Base-by-base conservation (phyloP, 139 green algal species). In the Coelastrella sp. region DNA sequence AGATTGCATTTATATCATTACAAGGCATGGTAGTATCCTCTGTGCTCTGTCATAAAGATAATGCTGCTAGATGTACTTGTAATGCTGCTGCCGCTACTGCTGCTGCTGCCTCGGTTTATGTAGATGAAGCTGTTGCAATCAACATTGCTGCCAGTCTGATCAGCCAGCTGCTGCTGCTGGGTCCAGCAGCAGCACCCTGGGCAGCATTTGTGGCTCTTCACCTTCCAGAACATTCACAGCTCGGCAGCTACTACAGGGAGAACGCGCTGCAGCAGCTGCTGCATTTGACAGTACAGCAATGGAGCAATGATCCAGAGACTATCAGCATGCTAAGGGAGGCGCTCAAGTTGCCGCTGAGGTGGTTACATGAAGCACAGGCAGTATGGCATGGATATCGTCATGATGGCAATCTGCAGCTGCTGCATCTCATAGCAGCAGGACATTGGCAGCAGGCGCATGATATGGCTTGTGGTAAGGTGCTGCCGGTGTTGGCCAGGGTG, bases 171-270 rank as follows among this genome's bases (percentile, higher is more conserved):
- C 88, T 90, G 84, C 45, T 81, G 15, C 60, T 89, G 30, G 91
- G 88, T 4, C 73, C 73, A 87, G 15, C 80, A 94, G 88, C 74
- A 71, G 7, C 30, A 23, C 77, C 93, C 34, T 97, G 95, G 95
- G 91, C 89, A 2, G 40, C 96, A 0, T 98, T 95, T 71, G 94
- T 95, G 9, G 95, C 95, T 8, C 85, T 94, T 74, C 91, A 94
- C 80, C 75, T 98, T 3, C 89, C 92, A 0, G 87, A 93, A 57
- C 50, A 77, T 40, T 66, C 67, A 34, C 35, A 30, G 3, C 6
- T 30, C 9, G 43, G 51, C 25, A 64, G 53, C 32, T 1, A 59
- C 41, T 17, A 34, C 37, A 37, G 38, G n/a, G 30, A 45, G 30
- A 57, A 38, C 41, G 68, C 48, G 3, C 8, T 82, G 3, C 30